Evolutionary conservation across 1,139 yeast genomes (phyloP).

Genomic region (Hyphopichia wangnamkhiaoensis): DNA sequence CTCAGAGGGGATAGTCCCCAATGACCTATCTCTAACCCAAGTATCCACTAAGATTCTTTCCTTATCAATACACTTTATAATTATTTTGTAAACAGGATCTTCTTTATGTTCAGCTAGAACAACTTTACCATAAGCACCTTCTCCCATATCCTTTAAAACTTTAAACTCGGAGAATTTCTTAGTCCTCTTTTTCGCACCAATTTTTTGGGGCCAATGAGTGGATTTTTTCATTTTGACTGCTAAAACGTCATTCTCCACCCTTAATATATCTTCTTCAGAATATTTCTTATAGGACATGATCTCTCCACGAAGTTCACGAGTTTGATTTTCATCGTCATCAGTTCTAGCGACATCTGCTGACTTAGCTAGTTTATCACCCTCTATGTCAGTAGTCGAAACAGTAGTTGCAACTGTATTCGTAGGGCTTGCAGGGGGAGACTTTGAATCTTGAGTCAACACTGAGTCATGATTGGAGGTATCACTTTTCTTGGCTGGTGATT

Average conservation of each 20-base stretch:
- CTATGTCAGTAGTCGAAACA: too few species aligned
- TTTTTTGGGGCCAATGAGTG: conserved; percentile 52
- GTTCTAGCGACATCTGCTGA: too few species aligned
- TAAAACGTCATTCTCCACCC: conserved; percentile 45
- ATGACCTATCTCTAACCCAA: conserved; percentile 88
- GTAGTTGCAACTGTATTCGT: conserved; percentile 1
- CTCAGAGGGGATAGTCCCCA: conserved; percentile 94
- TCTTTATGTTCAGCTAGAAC: conserved; percentile 70
- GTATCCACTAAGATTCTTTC: conserved; percentile 93
- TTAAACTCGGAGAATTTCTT: conserved; percentile 72
- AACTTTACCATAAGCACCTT: conserved; percentile 96
- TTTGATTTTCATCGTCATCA: too few species aligned
- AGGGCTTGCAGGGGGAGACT: background rate
- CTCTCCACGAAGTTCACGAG: too few species aligned
- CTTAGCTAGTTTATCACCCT: too few species aligned
- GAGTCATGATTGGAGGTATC: conserved; percentile 1
- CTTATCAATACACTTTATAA: conserved; percentile 86
- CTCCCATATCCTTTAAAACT: conserved; percentile 80
- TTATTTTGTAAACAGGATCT: conserved; percentile 65
- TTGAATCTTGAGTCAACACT: background rate
- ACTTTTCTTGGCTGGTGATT: background rate
- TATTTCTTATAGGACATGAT: conserved; percentile 12
- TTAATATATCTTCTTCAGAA: conserved; percentile 44
- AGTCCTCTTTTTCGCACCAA: conserved; percentile 62
- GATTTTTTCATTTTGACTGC: conserved; percentile 35